Base-by-base conservation (phyloP, 352 stramenopile genomes). In the Globisporangium uncinulatum region DNA sequence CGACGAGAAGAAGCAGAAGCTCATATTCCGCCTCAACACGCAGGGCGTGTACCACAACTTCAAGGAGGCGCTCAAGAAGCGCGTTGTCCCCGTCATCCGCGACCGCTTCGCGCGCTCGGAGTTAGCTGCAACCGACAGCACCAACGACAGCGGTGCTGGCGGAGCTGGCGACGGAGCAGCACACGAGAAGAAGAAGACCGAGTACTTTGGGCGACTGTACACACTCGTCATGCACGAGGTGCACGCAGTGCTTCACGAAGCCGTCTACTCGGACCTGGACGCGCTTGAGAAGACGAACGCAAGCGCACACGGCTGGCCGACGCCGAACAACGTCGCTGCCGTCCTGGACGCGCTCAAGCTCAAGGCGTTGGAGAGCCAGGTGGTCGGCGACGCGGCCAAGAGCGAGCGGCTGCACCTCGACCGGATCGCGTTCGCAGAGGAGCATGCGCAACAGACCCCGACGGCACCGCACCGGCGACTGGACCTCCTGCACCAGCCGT, bases 21-120 rank as follows among this genome's bases (percentile, higher is more conserved):
- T 94, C 14, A 76, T 94, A 29, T 92, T 89, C 48, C 67, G 81
- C 9, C 66, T 94, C 3, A 94, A 94, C 61, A 76, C 83, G 3
- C 70, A 91, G 36, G 81, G 83, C 14, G 60, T 72, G 29, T 94
- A 94, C 62, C 83, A 92, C 56, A 68, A 67, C 19, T 91, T 94
- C 54, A 94, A 92, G 53, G 79, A 94, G 57, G 63, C 79, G 48
- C 79, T 94, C 47, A 92, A 92, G 69, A 89, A 89, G 59, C 81
- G 74, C 44, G 69, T 94, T n/a, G 67, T 92, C 8, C 71, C 76
- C 8, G 50, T 94, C 11, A 86, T 92, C 43, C 78, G 80, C 10
- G 74, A 91, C 51, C 64, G 66, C 20, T 86, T 86, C 43, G 65
- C 68, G 57, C 67, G 54, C 20, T 60, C 48, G 15, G 51, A 61